Evolutionary conservation across 768 basidiomycete species (phyloP), one percentile per base, ranked within the genome.

Genomic region (Megacollybia marginata): DNA sequence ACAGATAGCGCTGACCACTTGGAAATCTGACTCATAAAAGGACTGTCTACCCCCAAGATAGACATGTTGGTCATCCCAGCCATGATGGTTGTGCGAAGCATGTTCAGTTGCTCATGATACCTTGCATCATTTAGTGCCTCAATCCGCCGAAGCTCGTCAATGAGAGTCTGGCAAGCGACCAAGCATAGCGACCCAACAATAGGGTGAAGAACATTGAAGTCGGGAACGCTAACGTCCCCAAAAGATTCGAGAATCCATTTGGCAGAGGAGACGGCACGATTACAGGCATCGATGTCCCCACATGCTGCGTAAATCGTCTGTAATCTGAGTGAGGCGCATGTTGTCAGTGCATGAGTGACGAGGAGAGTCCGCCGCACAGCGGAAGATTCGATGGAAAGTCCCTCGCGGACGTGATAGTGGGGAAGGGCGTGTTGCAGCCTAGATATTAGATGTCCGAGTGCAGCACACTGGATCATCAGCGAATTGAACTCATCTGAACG

Each of bases 251-350:
- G 31, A 9, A 60, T 56, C 10, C 23, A 16, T 8, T 54, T 53
- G 18, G 59, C 59, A 33, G 57, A 52, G 28, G n/a, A n/a, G 32
- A 56, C 23, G 23, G 49, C 52, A 0, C 48, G 2, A 18, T 50
- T 20, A 44, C 43, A 18, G 32, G 52, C 51, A 33, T 51, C 46
- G 48, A 15, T 18, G 20, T 47, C 13, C 33, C 51, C 51, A 38
- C 46, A 48, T n/a, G 18, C 35, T 6, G 51, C 34, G 34, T 42
- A 48, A 33, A 52, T 44, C n/a, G n/a, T 56, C 35, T 58, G 55
- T 19, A 60, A 50, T 50, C 55, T 54, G 18, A 60, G 51, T 18
- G 48, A 12, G 16, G 59, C 56, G 9, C 53, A 54, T 16, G 40
- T 45, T 43, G 55, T 33, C 8, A 60, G 44, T 11, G 53, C 49